phyloP scores from a whole-genome alignment of 2,329 filamentous ascomycete genomes.

The Claviceps sp. region DNA sequence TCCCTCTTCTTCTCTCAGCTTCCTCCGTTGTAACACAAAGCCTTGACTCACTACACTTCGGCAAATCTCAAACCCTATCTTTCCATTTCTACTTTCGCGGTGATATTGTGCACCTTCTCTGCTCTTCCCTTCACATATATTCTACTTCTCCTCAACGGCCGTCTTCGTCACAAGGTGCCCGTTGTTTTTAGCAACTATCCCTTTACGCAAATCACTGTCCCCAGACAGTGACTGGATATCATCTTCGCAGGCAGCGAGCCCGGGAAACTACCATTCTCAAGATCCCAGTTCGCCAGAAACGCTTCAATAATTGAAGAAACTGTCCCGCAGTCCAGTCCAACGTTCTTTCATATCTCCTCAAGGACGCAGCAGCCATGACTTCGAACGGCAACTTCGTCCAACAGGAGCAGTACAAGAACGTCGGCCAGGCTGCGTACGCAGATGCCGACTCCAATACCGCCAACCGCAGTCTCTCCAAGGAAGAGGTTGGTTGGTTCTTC shows the following conservation, averaged over 20 bases:
- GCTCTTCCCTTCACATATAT: neutral
- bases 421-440: slow-evolving; percentile 24
- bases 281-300: neutral
- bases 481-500: slow-evolving; percentile 98
- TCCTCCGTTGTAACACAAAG: slow-evolving; percentile 2
- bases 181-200: neutral
- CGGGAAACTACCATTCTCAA: neutral
- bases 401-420: slow-evolving; percentile 28
- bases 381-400: slow-evolving; percentile 41
- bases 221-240: neutral
- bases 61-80: neutral
- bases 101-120: neutral
- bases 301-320: neutral
- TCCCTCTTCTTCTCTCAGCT: slow-evolving; percentile 5
- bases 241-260: neutral
- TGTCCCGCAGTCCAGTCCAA: slow-evolving; percentile 2
- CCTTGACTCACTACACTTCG: neutral
- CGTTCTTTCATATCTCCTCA: slow-evolving; percentile 4
- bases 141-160: neutral
- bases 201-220: slow-evolving; percentile 1
- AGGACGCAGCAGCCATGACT: slow-evolving; percentile 29
- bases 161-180: slow-evolving; percentile 9
- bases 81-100: slow-evolving; percentile 4
- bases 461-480: slow-evolving; percentile 52
- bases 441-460: slow-evolving; percentile 20